Base-by-base conservation (phyloP, 768 basidiomycete species). In the Suillus cothurnatus region DNA sequence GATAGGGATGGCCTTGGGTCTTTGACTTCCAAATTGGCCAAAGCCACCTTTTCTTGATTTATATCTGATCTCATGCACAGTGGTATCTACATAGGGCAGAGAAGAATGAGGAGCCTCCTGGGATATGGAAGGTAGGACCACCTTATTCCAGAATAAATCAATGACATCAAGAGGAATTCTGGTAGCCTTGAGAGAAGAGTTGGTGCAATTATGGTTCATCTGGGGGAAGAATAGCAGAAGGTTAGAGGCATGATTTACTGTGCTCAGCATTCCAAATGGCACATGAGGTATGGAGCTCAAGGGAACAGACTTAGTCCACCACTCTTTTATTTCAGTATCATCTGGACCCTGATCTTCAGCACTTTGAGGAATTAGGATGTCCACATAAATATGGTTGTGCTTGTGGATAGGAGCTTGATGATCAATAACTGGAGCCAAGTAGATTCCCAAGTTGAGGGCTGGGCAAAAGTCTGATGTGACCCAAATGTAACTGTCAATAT, bases 401-500 rank as follows among this genome's bases (percentile, higher is more conserved):
- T 70, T 69, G 0, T 9, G 2, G 0, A 72, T 72, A 3, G 47
- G 23, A 0, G 2, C 4, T 12, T 23, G 4, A 4, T 49, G 23
- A 1, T 23, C 23, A 0, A 49, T 49, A 0, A 49, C 47, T 0
- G 47, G n/a, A 6, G 47, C 47, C 23, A 49, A 49, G n/a, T 49
- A 49, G n/a, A 49, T 49, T 14, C 12, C 47, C 23, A 49, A 2
- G n/a, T 23, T 49, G 12, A 49, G 47, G 5, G 12, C 47, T 2
- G 47, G 5, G 19, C 6, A 7, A 31, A 36, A 21, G 23, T 34
- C 3, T 43, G 9, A 8, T 6, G 64, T 71, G 0, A 70, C 65
- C 71, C 71, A 72, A 4, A 72, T 67, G 11, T 71, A 41, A 17
- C 70, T 72, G 31, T 71, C 67, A 0, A 72, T 62, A 17, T 70